These are phyloP conservation scores for Botrytis tulipae DNA, from an alignment of 2,329 filamentous ascomycete species.

Conservation along the genomic window DNA sequence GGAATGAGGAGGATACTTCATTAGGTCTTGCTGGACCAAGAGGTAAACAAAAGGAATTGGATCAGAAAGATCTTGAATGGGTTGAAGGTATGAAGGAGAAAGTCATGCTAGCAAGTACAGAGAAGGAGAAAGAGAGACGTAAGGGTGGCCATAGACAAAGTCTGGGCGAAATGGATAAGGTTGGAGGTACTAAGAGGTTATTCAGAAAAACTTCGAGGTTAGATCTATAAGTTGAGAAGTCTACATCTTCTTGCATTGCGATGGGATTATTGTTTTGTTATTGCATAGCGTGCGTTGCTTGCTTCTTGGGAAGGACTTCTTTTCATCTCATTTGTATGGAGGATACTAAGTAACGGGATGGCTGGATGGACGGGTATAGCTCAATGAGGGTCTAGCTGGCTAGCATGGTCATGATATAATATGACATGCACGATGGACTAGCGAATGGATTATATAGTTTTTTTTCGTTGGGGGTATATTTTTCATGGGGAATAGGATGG, in stretches of 20 bases:
- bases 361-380: neutral
- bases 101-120: constrained; percentile 68
- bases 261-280: neutral
- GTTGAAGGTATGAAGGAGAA: constrained; percentile 81
- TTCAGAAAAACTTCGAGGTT: constrained; percentile 43
- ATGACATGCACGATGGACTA: neutral
- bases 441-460: neutral
- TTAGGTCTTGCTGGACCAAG: constrained; percentile 67
- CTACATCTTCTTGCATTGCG: neutral
- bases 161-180: constrained; percentile 70
- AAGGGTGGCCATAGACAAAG: constrained; percentile 28
- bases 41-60: constrained; percentile 62
- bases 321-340: neutral
- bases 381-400: neutral
- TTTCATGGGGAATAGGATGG: neutral
- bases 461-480: neutral
- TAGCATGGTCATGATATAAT: constrained; percentile 9
- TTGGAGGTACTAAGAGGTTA: constrained; percentile 70
- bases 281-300: constrained; percentile 11
- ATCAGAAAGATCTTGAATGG: constrained; percentile 73
- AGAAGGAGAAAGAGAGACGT: constrained; percentile 43
- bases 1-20: constrained; percentile 56
- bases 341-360: neutral
- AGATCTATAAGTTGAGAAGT: neutral
- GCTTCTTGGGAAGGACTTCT: neutral